These are phyloP conservation scores for Cladobotryum protrusum DNA, from an alignment of 2,329 filamentous ascomycete species.

Conservation along the genomic window DNA sequence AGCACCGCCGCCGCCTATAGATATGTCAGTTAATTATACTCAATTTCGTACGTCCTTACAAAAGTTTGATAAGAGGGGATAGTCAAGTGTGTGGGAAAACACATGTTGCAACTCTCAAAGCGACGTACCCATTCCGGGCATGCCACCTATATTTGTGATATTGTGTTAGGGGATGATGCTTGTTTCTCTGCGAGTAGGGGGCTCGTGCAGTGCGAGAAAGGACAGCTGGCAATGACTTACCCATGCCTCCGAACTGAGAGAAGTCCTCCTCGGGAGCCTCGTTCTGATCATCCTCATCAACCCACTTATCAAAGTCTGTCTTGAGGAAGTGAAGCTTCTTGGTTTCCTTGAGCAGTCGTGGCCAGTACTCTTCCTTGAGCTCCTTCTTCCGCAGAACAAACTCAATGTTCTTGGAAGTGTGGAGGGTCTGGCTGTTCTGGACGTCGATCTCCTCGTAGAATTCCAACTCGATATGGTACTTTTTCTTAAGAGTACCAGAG, in stretches of 20 bases:
- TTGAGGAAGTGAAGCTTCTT: conserved; percentile 94
- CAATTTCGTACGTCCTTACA: neutral
- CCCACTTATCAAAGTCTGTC: conserved; percentile 99
- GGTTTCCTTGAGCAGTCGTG: conserved; percentile 80
- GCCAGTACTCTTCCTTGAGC: conserved; percentile 91
- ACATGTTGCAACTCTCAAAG: neutral
- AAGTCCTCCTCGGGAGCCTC: conserved; percentile 78
- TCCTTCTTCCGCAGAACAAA: conserved; percentile 96
- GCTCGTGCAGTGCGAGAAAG: too few relatives aligned
- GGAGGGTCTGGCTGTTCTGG: conserved; percentile 75
- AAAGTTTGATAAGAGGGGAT: neutral
- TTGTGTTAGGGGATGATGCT: conserved; percentile 1
- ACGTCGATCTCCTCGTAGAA: conserved; percentile 89
- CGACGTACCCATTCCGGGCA: conserved; percentile 48
- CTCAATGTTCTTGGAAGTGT: conserved; percentile 83
- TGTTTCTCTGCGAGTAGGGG: neutral
- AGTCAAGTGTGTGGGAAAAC: neutral
- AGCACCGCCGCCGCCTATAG: conserved; percentile 58
- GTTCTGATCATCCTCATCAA: conserved; percentile 97
- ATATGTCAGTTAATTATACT: conserved; percentile 2
- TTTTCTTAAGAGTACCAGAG: conserved; percentile 77
- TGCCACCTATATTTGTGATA: conserved; percentile 36
- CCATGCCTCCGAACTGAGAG: conserved; percentile 61
- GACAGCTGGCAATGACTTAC: conserved; percentile 33
- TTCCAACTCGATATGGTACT: conserved; percentile 79